Conservation (phyloP, 129 eudicot species). For the Deinandra increscens region DNA sequence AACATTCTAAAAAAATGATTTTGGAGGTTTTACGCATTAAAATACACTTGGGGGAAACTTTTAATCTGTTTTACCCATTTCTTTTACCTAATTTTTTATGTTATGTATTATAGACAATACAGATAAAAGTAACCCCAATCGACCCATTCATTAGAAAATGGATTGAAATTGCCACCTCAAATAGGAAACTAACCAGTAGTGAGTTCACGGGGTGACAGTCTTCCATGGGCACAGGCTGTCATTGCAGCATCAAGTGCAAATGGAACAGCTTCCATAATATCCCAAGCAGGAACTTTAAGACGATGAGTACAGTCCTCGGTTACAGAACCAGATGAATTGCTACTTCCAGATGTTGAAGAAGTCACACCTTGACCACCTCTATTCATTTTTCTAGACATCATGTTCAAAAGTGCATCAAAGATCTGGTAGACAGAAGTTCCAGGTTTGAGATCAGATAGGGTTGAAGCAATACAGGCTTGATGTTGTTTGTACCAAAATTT, state of each 20-base stretch:
- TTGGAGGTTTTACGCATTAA: not conserved
- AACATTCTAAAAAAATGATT: not conserved
- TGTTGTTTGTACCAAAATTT: constrained; percentile 87
- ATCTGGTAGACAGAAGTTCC: constrained; percentile 90
- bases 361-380: constrained; percentile 45
- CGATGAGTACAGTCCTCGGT: constrained; percentile 54
- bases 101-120: not conserved
- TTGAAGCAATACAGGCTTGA: constrained; percentile 84
- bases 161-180: not conserved
- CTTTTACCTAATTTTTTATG: not conserved
- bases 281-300: constrained; percentile 92
- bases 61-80: not conserved
- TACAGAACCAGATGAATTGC: constrained; percentile 62
- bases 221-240: constrained; percentile 84
- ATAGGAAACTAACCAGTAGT: constrained; percentile 63
- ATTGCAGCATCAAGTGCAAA: constrained; percentile 94
- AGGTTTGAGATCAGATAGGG: constrained; percentile 81
- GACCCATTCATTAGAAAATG: not conserved
- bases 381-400: constrained; percentile 69
- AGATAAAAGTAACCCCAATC: not conserved
- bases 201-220: constrained; percentile 88
- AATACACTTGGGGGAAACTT: not conserved
- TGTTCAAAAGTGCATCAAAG: constrained; percentile 71
- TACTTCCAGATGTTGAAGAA: constrained; percentile 72
- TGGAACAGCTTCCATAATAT: constrained; percentile 95